phyloP scores from a whole-genome alignment of 2,329 filamentous ascomycete genomes.

The Colletotrichum ledebouriae region DNA sequence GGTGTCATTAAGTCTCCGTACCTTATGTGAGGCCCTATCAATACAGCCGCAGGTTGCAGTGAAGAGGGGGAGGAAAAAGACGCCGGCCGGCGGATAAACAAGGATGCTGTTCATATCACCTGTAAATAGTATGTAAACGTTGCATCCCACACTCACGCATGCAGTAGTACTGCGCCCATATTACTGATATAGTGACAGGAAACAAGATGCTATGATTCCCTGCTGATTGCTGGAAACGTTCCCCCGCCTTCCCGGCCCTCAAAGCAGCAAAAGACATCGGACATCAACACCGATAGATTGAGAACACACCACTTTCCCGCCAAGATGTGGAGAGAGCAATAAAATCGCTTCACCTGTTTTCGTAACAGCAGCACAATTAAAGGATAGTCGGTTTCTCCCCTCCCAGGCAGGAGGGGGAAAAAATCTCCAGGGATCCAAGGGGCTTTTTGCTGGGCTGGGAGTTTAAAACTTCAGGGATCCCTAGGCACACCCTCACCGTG shows the following conservation, averaged over 20 bases:
- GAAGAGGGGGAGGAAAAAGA: not conserved
- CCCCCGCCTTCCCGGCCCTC: constrained; percentile 5
- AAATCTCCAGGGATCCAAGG: constrained; percentile 5
- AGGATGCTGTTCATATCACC: constrained; percentile 29
- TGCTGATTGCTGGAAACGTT: not conserved
- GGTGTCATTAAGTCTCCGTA: constrained; percentile 28
- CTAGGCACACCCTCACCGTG: constrained; percentile 23
- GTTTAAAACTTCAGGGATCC: constrained; percentile 25
- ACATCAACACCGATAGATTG: constrained; percentile 3
- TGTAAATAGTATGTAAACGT: not conserved
- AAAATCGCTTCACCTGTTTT: constrained; percentile 42
- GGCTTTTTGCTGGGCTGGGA: not conserved
- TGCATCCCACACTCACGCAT: not conserved
- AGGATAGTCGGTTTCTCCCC: constrained; percentile 37
- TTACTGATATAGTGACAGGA: constrained; percentile 12
- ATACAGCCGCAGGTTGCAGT: not conserved
- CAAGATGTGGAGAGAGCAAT: constrained; percentile 38
- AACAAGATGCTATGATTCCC: constrained; percentile 4
- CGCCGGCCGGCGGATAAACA: constrained; percentile 5
- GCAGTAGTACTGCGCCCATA: constrained; percentile 3
- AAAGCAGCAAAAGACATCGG: not conserved
- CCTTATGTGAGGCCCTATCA: constrained; percentile 28
- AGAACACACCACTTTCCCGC: constrained; percentile 30
- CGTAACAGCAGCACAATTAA: constrained; percentile 41
- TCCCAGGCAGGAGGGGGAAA: not conserved